Evolutionary conservation across 179 eudicot genomes (phyloP).

Genomic region (Beta corolliflora): DNA sequence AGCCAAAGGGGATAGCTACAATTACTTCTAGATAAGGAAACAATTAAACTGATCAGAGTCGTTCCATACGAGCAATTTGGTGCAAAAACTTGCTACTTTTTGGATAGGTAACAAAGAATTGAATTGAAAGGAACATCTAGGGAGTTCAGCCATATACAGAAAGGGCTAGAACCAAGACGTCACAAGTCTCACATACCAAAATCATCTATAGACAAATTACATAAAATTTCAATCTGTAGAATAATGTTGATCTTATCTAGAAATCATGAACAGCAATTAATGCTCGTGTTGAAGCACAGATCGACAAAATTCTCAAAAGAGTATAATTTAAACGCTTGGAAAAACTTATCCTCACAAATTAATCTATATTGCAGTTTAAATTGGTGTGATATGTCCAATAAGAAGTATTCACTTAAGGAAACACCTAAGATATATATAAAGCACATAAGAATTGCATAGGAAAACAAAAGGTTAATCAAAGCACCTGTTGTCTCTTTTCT

Average conservation of each 20-base stretch:
- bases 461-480: neutral
- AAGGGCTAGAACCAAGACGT: too few relatives aligned
- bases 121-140: too few relatives aligned
- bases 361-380: neutral
- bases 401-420: neutral
- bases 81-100: too few relatives aligned
- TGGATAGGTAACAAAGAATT: too few relatives aligned
- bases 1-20: too few relatives aligned
- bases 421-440: neutral
- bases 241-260: neutral
- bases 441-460: neutral
- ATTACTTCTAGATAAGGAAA: too few relatives aligned
- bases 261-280: neutral
- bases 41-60: too few relatives aligned
- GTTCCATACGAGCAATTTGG: too few relatives aligned
- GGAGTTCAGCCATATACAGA: too few relatives aligned
- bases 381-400: neutral
- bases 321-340: neutral
- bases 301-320: neutral
- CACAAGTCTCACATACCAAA: too few relatives aligned
- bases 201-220: too few relatives aligned
- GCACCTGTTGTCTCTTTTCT: conserved; percentile 85
- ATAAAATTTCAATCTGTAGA: too few relatives aligned
- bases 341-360: neutral
- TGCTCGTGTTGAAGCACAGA: neutral